Percentiles rank a stretch among this genome's conserved stretches.
Evolutionary conservation across 176 grass and related monocot genomes (phyloP).

Genomic region (Themeda triandra): DNA sequence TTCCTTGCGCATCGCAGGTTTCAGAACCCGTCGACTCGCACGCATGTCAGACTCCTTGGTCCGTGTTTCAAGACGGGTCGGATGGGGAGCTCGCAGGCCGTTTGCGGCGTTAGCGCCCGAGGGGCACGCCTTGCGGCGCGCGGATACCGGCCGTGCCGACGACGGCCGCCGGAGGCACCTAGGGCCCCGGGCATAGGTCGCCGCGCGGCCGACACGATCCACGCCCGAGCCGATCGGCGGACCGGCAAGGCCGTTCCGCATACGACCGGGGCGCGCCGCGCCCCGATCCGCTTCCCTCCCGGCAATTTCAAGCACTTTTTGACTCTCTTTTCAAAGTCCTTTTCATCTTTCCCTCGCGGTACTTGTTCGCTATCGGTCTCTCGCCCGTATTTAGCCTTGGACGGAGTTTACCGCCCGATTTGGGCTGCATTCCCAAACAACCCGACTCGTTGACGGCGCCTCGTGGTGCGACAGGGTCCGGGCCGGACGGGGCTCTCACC

Average conservation of each 20-base stretch:
- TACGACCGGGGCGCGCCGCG: too few species aligned
- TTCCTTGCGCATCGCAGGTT: too few species aligned
- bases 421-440: conserved; percentile 57
- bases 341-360: conserved; percentile 78
- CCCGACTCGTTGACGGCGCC: conserved; percentile 38
- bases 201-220: too few species aligned
- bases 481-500: conserved; percentile 61
- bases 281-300: conserved; percentile 67
- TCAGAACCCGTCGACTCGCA: conserved; percentile 5
- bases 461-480: conserved; percentile 50
- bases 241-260: too few species aligned
- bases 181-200: too few species aligned
- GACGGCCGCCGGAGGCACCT: too few species aligned
- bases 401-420: conserved; percentile 44
- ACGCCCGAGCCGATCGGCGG: too few species aligned
- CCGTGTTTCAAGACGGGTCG: conserved; percentile 80
- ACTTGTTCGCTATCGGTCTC: too few species aligned
- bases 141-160: too few species aligned
- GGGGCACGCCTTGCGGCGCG: too few species aligned
- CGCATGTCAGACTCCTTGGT: conserved; percentile 79
- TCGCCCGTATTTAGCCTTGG: too few species aligned
- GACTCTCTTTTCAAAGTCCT: conserved; percentile 64
- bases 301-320: conserved; percentile 69
- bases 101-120: too few species aligned
- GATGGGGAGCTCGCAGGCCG: conserved; percentile 27